Conservation (phyloP, 257 asterid species). For the Knoxia roxburghii region DNA sequence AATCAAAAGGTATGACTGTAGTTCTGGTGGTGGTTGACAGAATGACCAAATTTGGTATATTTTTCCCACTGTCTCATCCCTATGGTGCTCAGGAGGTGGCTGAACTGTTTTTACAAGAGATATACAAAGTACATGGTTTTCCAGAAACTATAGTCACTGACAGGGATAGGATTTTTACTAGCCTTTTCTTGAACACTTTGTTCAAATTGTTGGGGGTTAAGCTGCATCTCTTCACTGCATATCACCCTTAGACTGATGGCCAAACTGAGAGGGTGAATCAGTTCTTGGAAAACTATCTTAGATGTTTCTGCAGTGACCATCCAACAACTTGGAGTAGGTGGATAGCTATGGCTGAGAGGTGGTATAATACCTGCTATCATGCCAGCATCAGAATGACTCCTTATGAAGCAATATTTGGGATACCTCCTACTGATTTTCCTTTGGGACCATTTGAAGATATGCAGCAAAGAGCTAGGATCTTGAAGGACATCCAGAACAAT, state of each 20-base stretch:
- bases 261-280: neutral
- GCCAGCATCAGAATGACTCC: neutral
- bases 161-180: neutral
- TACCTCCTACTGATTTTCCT: no score
- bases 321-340: neutral
- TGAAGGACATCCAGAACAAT: no score
- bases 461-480: no score
- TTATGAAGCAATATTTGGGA: no score
- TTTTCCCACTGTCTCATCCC: neutral
- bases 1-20: neutral
- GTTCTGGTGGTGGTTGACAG: neutral
- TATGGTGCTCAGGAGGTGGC: neutral
- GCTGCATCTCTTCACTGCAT: neutral
- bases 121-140: neutral
- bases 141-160: neutral
- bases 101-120: neutral
- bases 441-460: no score
- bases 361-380: neutral
- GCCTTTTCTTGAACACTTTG: neutral
- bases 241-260: neutral
- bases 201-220: neutral
- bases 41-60: neutral
- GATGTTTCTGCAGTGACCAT: neutral
- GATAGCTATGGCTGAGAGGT: neutral
- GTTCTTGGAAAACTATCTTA: neutral